Evolutionary conservation across 495 filamentous ascomycete species (phyloP), one percentile per base, ranked within the genome.

Genomic region (Glonium stellatum): DNA sequence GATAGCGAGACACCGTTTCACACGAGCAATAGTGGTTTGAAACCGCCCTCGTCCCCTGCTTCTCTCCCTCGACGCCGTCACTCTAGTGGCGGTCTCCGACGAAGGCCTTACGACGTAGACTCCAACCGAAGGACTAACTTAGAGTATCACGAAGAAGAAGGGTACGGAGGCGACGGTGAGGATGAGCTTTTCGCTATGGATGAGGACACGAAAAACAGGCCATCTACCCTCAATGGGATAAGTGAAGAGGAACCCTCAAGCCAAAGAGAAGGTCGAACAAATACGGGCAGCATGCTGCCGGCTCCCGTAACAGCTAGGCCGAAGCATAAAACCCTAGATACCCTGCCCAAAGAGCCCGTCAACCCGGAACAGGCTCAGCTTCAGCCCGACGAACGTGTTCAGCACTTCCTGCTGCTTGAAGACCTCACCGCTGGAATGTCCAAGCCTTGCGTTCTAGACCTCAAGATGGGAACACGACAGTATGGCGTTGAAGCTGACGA

Each of bases 391-490:
- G 83, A 87, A 55, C 80, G 92, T 15, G 87, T 93, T 23, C 88
- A 96, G 69, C 92, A 92, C 66, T 98, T 98, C 72, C 78, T 98
- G 8, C 79, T 98, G 0, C 77, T 98, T n/a, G 93, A 98, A 73
- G 93, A 98, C 70, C 81, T 98, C 31, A 98, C 93, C 1, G 89
- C 93, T 5, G 93, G 93, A 36, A 97, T 98, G 92, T 89, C 88
- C 69, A 86, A 87, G 35, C 93, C 93, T 12, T 97, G 93, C 73
- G 93, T 97, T 42, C 85, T 98, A 66, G 93, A 98, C 72, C 78
- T 98, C 60, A 98, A 98, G 72, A 98, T 98, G 93, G 93, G 93
- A 11, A 98, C 93, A n/a, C 84, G 93, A 3, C 93, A 98, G 70
- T 97, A 97, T 72, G 93, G 93, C 13, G 82, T 97, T n/a, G 92